Base-by-base conservation (phyloP, 192 early-diverging fungal species). In the Dimargaris xerosporica region DNA sequence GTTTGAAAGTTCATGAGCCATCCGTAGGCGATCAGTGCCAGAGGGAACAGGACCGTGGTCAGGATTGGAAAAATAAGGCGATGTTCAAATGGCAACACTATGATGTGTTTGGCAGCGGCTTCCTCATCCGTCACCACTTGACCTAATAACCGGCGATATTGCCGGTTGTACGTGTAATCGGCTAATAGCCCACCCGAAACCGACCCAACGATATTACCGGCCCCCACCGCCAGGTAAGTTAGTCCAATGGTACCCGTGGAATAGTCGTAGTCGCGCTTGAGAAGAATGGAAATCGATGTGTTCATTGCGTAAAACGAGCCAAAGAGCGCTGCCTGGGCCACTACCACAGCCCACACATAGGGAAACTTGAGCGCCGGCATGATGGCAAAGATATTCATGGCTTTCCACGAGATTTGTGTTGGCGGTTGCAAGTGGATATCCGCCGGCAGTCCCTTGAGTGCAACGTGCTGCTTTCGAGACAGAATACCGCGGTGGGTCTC, bases 401-500 rank as follows among this genome's bases (percentile, higher is more conserved):
- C n/a, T 26, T 54, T 17, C 19, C 19, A 54, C 15, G 21, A 28
- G 53, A 54, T 15, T 29, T 21, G 19, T 28, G 53, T 17, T 25
- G 25, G 53, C 15, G 53, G 21, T 28, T 54, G 53, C 21, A 54
- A 26, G 29, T 54, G 53, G 53, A 54, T 19, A 28, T 29, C 53
- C 26, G 19, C 26, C n/a, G 53, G 53, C 1, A 54, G 53, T 25
- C 53, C 53, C 53, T 54, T 54, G 21, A 63, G 70, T 53, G 67
- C 66, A 10, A 77, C 71, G 13, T 2, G 13, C 39, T 68, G 47
- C 46, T 62, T 66, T 23, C 44, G 52, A 5, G 73, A 26, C 6
- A 77, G 73, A 7, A 70, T 55, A 13, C 67, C 61, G 30, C 75
- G 70, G 19, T 77, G 74, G 0, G 84, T 85, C 65, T 85, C 84